Conservation (phyloP, 441 rosid species). For the Populus hybrid region DNA sequence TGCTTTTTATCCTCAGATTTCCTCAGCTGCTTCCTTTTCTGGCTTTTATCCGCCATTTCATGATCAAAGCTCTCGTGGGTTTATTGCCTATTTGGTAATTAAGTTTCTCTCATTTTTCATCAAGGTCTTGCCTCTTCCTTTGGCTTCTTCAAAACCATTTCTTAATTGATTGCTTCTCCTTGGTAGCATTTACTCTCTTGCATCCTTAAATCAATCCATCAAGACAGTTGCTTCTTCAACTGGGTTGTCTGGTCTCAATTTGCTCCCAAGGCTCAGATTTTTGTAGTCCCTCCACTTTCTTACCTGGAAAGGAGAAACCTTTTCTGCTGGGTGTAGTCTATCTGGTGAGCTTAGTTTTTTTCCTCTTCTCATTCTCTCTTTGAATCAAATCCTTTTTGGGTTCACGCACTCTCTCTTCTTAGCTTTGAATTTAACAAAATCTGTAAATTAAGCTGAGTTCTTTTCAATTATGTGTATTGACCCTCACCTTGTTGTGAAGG, state of each 20-base stretch:
- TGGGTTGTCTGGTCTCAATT: not conserved
- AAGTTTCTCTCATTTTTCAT: slow-evolving; percentile 2
- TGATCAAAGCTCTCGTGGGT: slow-evolving; percentile 5
- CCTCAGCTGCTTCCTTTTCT: slow-evolving; percentile 6
- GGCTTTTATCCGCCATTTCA: not conserved
- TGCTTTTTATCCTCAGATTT: slow-evolving; percentile 4
- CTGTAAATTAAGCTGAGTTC: not conserved
- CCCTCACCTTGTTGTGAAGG: not conserved
- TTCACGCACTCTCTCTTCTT: not conserved
- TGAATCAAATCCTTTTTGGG: not conserved
- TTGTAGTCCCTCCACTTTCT: not conserved
- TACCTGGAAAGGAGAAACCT: not conserved
- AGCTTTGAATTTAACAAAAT: not conserved
- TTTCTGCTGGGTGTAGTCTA: slow-evolving; percentile 4
- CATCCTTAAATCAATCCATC: not conserved
- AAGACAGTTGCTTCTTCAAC: not conserved
- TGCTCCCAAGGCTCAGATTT: not conserved
- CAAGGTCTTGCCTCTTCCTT: not conserved
- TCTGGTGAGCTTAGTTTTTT: not conserved
- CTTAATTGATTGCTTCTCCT: not conserved
- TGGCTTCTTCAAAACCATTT: not conserved
- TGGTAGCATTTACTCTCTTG: not conserved
- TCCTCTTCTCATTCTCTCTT: not conserved
- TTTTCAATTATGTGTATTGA: not conserved
- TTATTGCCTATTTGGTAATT: slow-evolving; percentile 17